Evolutionary conservation across 805 yeast genomes (phyloP), one percentile per base, ranked within the genome.

Genomic region (Scheffersomyces coipomensis): DNA sequence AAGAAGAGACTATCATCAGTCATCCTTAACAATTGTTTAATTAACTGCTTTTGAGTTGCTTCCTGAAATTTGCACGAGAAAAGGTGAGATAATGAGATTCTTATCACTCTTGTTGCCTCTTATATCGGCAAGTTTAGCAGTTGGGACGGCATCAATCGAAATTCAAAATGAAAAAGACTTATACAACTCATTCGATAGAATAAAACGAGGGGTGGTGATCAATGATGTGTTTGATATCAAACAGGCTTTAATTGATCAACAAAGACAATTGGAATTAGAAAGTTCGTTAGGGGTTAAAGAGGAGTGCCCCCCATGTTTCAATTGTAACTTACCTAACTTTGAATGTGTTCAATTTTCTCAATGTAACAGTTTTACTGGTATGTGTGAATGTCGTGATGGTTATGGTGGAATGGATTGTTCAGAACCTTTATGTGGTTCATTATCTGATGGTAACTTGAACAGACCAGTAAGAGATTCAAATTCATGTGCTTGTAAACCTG

Each of bases 351-450:
- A 93, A 53, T 93, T 83, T 55, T 89, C 96, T 19, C 64, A 63
- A n/a, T 93, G 99, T 66, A 87, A 93, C 59, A 76, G 83, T 24
- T 88, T 71, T 61, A 86, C 91, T 4, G 99, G 99, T 1, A 75
- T 82, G 55, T 93, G 99, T 67, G 95, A 87, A 38, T 93, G 99
- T 65, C 78, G 88, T 31, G 81, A 79, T 27, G 99, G 99, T 0
- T 93, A 84, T 66, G 97, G 96, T 3, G 97, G 98, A 6, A 80
- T 81, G 52, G 97, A 93, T 59, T 93, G 99, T 62, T 76, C 88
- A 1, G 76, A 77, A 51, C 97, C 99, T 0, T 60, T 78, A 25
- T 93, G 99, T 68, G 99, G 98, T 1, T 73, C 88, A 0, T 69
- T 90, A 13, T 62, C 81, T 0, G 81, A 79, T 45, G 89, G 86